Evolutionary conservation across 139 green algal genomes (phyloP).

Genomic region (Auxenochlorella pyrenoidosa): DNA sequence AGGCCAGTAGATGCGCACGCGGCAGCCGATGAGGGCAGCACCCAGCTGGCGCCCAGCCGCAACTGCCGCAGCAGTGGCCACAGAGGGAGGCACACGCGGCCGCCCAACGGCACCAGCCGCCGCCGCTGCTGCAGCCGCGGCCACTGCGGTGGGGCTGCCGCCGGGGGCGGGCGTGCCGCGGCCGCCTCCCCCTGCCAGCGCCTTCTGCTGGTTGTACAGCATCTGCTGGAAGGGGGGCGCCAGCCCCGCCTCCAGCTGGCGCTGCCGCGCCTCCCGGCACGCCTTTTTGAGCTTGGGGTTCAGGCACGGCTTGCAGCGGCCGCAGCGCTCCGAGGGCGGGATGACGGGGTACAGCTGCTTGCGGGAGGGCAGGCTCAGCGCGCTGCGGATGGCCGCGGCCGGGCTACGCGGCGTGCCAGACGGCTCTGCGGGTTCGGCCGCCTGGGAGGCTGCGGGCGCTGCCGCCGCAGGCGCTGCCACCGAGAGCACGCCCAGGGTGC

Average conservation of each 20-base stretch:
- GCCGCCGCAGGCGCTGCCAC: neutral
- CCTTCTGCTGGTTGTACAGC: neutral
- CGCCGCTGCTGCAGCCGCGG: neutral
- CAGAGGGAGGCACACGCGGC: neutral
- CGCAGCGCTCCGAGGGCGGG: slow-evolving; percentile 20
- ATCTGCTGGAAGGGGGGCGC: neutral
- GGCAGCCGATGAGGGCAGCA: neutral
- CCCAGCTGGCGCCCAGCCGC: slow-evolving; percentile 13
- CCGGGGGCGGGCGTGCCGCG: neutral
- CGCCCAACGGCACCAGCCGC: neutral
- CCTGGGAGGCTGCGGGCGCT: neutral
- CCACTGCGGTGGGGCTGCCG: neutral
- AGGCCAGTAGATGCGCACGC: slow-evolving; percentile 5
- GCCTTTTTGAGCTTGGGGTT: slow-evolving; percentile 26
- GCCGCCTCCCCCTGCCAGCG: neutral
- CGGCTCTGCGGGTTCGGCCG: neutral
- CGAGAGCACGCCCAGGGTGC: neutral
- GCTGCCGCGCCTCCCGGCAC: slow-evolving; percentile 14
- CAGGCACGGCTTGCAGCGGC: slow-evolving; percentile 19
- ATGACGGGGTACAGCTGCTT: slow-evolving; percentile 32
- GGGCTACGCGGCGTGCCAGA: neutral
- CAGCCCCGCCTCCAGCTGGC: slow-evolving; percentile 22
- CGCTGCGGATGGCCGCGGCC: neutral
- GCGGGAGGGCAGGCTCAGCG: neutral
- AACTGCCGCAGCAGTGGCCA: neutral